Evolutionary conservation across 768 basidiomycete genomes (phyloP), one percentile per base, ranked within the genome.

Genomic region (Gloeophyllum trabeum): DNA sequence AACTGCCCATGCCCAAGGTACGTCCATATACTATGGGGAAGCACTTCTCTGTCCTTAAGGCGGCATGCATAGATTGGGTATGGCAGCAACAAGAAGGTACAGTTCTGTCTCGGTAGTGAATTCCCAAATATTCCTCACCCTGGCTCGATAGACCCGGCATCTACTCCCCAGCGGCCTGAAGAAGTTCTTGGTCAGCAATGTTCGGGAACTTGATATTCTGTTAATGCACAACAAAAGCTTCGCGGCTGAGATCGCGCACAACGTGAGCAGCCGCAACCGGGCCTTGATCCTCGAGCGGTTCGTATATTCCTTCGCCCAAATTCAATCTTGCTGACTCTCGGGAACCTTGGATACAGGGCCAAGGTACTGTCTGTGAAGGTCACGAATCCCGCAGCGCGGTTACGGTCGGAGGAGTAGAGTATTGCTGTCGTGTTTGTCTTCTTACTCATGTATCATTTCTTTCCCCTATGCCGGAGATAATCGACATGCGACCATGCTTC

Each of bases 211-310:
- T 47, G 92, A 98, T 55, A 77, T 98, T 54, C 81, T 97, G 48
- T 73, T 97, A 41, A 93, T 97, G 91, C 93, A 97, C 78, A 93
- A 90, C 79, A 89, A 89, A 72, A 82, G 69, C 56, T 98, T 84
- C 60, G 82, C 92, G 39, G 96, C 92, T 42, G 90, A 94, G 63
- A 91, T 99, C 54, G 96, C 96, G 41, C 93, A 96, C 75, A 81
- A 79, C 52, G 92, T 99, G 50, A 88, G 83, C 69, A 87, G 86
- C 72, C 83, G 89, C 61, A 97, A 98, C 75, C 87, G 96, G 53
- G 80, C 81, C 42, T 67, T 74, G 44, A 92, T 99, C 53, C 67
- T 98, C 40, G 90, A 93, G 66, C 76, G 92, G 83, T 87, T 48
- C 34, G 67, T 61, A 14, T 26, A 38, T 16, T 5, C 14, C 38